These are phyloP conservation scores for Sporothrix brasiliensis DNA, from an alignment of 2,329 filamentous ascomycete species.

Conservation along the genomic window DNA sequence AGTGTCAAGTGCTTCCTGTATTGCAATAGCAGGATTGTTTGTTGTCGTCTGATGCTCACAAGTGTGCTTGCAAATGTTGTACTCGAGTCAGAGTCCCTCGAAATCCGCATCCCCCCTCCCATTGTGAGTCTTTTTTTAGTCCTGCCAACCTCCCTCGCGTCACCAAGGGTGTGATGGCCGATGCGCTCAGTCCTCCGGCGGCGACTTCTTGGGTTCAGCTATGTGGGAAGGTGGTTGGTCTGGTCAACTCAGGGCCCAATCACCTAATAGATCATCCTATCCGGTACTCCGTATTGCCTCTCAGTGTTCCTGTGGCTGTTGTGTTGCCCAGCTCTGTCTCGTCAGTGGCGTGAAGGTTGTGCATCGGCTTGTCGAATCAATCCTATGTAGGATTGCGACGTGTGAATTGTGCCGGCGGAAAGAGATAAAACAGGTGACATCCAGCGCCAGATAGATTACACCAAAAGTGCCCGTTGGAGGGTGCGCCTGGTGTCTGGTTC, in stretches of 20 bases:
- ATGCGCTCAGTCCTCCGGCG: background rate
- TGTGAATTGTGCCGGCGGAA: constrained; percentile 6
- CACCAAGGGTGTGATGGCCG: constrained; percentile 17
- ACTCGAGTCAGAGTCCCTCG: background rate
- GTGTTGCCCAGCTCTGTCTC: background rate
- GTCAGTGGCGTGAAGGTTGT: background rate
- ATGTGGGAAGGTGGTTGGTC: background rate
- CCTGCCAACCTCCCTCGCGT: constrained; percentile 7
- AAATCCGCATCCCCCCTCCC: no score
- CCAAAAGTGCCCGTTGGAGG: background rate
- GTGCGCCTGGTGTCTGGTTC: constrained; percentile 14
- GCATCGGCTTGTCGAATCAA: background rate
- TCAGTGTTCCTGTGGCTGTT: constrained; percentile 11
- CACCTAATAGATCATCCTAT: constrained; percentile 13
- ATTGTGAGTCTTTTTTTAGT: constrained; percentile 25
- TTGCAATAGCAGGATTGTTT: background rate
- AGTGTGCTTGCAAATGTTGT: background rate
- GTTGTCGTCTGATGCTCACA: background rate
- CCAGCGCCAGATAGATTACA: constrained; percentile 18
- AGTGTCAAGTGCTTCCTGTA: background rate
- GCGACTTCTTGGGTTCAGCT: background rate
- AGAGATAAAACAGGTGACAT: background rate
- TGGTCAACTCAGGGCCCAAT: constrained; percentile 2
- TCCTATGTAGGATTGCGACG: constrained; percentile 10
- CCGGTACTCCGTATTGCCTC: background rate